Conservation (phyloP, 1,139 yeast species). For the Kluyveromyces sp. region DNA sequence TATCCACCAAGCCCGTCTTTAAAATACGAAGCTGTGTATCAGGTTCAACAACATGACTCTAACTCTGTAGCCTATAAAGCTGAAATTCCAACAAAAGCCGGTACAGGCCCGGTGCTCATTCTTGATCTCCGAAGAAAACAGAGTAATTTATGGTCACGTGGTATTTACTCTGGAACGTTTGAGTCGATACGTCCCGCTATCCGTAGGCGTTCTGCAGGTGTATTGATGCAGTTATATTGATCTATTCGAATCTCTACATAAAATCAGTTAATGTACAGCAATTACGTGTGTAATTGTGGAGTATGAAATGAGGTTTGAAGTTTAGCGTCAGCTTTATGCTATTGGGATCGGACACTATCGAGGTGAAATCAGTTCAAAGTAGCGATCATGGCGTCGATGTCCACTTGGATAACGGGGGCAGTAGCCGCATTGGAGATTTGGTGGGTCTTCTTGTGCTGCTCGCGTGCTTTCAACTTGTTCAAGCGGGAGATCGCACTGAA, state of each 20-base stretch:
- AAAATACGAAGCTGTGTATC: too few species aligned
- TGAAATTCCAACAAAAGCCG: neutral
- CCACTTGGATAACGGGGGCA: slow-evolving; percentile 60
- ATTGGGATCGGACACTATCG: too few species aligned
- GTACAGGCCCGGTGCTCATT: neutral
- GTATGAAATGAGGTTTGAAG: neutral
- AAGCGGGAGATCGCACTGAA: slow-evolving; percentile 47
- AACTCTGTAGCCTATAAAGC: too few species aligned
- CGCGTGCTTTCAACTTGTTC: slow-evolving; percentile 34
- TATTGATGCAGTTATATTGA: neutral
- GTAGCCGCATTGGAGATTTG: slow-evolving; percentile 52
- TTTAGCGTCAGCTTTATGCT: neutral
- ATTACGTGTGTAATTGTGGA: neutral
- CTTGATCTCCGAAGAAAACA: too few species aligned
- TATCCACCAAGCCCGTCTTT: too few species aligned
- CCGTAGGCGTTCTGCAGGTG: too few species aligned
- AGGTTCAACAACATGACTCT: too few species aligned
- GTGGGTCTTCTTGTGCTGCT: slow-evolving; percentile 37
- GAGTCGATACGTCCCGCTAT: too few species aligned
- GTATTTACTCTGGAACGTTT: too few species aligned
- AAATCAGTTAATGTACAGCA: neutral
- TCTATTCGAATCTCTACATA: neutral
- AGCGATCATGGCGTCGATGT: slow-evolving; percentile 58
- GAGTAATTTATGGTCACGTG: too few species aligned
- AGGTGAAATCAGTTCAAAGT: slow-evolving; percentile 44